Conservation (phyloP, 805 yeast species). For the Yamadazyma sp. region DNA sequence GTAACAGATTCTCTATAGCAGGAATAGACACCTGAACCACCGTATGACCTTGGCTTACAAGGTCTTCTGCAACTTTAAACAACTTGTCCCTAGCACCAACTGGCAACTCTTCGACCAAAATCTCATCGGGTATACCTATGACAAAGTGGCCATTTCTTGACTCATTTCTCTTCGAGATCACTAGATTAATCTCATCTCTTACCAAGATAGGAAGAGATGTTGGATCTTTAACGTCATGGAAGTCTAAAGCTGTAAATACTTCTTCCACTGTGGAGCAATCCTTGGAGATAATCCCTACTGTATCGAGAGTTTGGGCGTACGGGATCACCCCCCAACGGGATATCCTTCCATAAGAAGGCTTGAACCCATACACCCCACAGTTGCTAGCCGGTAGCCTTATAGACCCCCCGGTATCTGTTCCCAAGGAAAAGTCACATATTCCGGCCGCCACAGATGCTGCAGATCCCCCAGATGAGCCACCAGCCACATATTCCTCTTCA, state of each 20-base stretch:
- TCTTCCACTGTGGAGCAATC: constrained; percentile 42
- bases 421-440: constrained; percentile 72
- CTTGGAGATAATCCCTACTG: constrained; percentile 79
- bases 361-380: constrained; percentile 81
- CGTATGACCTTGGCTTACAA: constrained; percentile 51
- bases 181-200: constrained; percentile 28
- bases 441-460: constrained; percentile 87
- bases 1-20: constrained; percentile 60
- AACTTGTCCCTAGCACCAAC: constrained; percentile 48
- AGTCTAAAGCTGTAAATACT: constrained; percentile 59
- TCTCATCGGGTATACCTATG: constrained; percentile 77
- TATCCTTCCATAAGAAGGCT: constrained; percentile 89
- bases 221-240: constrained; percentile 74
- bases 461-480: constrained; percentile 96
- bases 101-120: constrained; percentile 55
- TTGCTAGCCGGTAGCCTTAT: constrained; percentile 90
- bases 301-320: constrained; percentile 91
- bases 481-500: constrained; percentile 44
- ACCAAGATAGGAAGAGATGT: constrained; percentile 50
- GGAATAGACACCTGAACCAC: constrained; percentile 71
- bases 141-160: constrained; percentile 25
- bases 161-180: constrained; percentile 15
- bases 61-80: constrained; percentile 40
- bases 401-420: constrained; percentile 98
- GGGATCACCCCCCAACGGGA: constrained; percentile 92